Percentiles rank a stretch among this genome's conserved stretches.
Evolutionary conservation across 2,329 filamentous ascomycete species (phyloP).

Genomic region (Phoma sp.): DNA sequence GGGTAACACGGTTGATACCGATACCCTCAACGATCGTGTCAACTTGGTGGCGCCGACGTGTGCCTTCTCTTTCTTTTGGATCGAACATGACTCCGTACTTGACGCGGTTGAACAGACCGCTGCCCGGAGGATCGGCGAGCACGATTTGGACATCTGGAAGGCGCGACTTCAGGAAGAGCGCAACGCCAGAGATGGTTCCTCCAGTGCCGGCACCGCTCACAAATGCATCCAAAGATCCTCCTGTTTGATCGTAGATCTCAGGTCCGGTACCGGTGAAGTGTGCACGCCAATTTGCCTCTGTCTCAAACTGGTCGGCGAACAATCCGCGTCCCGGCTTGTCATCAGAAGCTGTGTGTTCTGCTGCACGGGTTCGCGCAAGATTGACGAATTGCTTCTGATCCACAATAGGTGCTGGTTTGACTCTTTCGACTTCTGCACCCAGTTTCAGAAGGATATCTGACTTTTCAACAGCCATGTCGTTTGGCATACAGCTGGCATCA

Average conservation of each 20-base stretch:
- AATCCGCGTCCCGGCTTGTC: slow-evolving; percentile 76
- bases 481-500: slow-evolving; percentile 80
- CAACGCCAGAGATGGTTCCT: slow-evolving; percentile 88
- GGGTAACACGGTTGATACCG: slow-evolving; percentile 92
- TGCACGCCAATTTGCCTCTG: slow-evolving; percentile 83
- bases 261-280: slow-evolving; percentile 86
- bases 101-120: slow-evolving; percentile 89
- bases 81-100: slow-evolving; percentile 97
- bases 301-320: slow-evolving; percentile 97
- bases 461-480: slow-evolving; percentile 89
- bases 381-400: slow-evolving; percentile 95
- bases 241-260: slow-evolving; percentile 83
- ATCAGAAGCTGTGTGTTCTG: slow-evolving; percentile 70
- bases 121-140: slow-evolving; percentile 92
- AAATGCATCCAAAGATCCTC: slow-evolving; percentile 80
- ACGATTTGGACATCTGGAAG: slow-evolving; percentile 73
- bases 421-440: slow-evolving; percentile 90
- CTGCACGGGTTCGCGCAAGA: slow-evolving; percentile 77
- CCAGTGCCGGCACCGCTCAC: slow-evolving; percentile 94
- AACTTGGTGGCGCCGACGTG: slow-evolving; percentile 85
- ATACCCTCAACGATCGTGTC: slow-evolving; percentile 97
- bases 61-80: slow-evolving; percentile 86
- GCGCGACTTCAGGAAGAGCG: slow-evolving; percentile 79
- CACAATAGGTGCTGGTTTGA: slow-evolving; percentile 91
- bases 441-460: slow-evolving; percentile 86